A percentile compares a stretch with the other conserved stretches of the same genome.
phyloP scores from a whole-genome alignment of 257 asterid genomes.

The Sherardia arvensis region DNA sequence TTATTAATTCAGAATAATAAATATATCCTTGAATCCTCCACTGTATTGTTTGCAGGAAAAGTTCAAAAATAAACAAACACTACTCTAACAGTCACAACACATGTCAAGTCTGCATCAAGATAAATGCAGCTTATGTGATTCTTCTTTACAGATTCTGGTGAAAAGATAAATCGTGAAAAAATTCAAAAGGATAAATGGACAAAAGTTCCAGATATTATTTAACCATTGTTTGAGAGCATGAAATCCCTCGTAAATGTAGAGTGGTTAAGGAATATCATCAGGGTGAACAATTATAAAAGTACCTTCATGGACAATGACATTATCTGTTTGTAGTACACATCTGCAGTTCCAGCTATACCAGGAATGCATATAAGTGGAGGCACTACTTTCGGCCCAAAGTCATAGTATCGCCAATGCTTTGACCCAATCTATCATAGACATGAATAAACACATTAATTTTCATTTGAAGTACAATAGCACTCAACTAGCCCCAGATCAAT shows the following conservation, averaged over 20 bases:
- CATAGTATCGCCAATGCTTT: slow-evolving; percentile 97
- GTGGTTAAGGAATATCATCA: not conserved
- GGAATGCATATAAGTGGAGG: slow-evolving; percentile 97
- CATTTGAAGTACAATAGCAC: not conserved
- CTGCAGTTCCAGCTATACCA: slow-evolving; percentile 92
- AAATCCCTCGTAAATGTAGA: not conserved
- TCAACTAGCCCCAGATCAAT: not conserved
- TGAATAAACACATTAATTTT: not conserved
- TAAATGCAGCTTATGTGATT: not conserved
- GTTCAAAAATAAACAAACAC: not conserved
- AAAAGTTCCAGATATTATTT: not conserved
- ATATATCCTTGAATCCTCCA: not conserved
- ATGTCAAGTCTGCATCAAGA: not conserved
- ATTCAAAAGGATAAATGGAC: not conserved
- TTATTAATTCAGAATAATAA: slow-evolving; percentile 7
- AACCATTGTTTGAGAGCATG: not conserved
- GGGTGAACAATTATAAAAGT: slow-evolving; percentile 9
- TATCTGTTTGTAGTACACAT: slow-evolving; percentile 91
- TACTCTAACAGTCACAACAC: not conserved
- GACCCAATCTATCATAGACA: slow-evolving; percentile 57
- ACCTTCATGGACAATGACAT: slow-evolving; percentile 97
- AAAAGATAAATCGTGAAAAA: not conserved
- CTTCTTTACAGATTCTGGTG: not conserved
- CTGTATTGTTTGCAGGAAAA: not conserved
- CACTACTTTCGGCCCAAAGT: slow-evolving; percentile 90